phyloP scores from a whole-genome alignment of 2,329 filamentous ascomycete species.

The Hirsutella minnesotensis region DNA sequence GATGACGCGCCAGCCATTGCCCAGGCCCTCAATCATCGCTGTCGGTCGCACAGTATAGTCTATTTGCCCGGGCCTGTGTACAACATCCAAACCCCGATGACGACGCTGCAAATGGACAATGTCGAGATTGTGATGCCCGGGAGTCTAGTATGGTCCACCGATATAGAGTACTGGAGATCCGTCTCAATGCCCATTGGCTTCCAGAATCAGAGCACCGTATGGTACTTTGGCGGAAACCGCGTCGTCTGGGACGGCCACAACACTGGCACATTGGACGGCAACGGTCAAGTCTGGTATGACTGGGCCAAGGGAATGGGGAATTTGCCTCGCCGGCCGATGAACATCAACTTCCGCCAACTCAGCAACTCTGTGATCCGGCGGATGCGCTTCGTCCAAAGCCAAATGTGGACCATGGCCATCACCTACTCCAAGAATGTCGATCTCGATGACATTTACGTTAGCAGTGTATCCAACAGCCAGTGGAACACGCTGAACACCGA shows the following conservation, averaged over 20 bases:
- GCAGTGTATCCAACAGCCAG: slow-evolving; percentile 28
- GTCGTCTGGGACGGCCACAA: slow-evolving; percentile 37
- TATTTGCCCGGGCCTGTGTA: slow-evolving; percentile 21
- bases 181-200: slow-evolving; percentile 38
- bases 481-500: slow-evolving; percentile 27
- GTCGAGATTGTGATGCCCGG: slow-evolving; percentile 32
- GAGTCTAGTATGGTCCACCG: slow-evolving; percentile 26
- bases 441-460: slow-evolving; percentile 39
- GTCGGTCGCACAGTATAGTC: slow-evolving; percentile 16
- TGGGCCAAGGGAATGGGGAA: slow-evolving; percentile 32
- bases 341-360: slow-evolving; percentile 30
- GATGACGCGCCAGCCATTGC: slow-evolving; percentile 20
- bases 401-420: slow-evolving; percentile 50
- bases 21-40: slow-evolving; percentile 18
- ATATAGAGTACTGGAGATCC: slow-evolving; percentile 39
- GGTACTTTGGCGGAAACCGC: slow-evolving; percentile 40
- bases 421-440: slow-evolving; percentile 33
- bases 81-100: slow-evolving; percentile 22
- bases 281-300: slow-evolving; percentile 49
- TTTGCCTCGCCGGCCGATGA: slow-evolving; percentile 37
- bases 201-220: slow-evolving; percentile 43
- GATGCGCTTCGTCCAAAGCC: slow-evolving; percentile 40
- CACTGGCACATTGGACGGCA: slow-evolving; percentile 43
- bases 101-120: slow-evolving; percentile 17
- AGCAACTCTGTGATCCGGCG: slow-evolving; percentile 35